Percentiles rank a stretch among this genome's conserved stretches.
These are phyloP conservation scores for Lachnellula willkommii DNA, from an alignment of 2,329 filamentous ascomycete species.

Conservation along the genomic window DNA sequence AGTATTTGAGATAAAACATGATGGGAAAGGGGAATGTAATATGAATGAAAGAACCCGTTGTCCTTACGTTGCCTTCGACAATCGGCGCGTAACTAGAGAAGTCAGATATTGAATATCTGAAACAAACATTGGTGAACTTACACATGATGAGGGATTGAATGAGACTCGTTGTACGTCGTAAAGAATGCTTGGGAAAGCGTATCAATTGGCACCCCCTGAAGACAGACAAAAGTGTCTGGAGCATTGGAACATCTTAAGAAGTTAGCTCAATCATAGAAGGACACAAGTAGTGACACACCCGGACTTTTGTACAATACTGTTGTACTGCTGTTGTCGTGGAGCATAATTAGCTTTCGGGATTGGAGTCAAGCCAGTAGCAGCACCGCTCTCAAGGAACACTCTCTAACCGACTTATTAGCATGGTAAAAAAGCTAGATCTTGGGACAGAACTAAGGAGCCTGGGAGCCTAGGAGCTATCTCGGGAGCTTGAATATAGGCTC, in stretches of 20 bases:
- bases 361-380: constrained; percentile 7
- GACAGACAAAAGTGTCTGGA: constrained; percentile 5
- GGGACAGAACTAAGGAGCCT: too few relatives aligned
- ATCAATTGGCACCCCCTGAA: constrained; percentile 10
- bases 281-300: constrained; percentile 3
- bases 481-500: too few relatives aligned
- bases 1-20: too few relatives aligned
- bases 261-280: background rate
- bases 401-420: background rate
- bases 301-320: constrained; percentile 1
- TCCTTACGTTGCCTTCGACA: too few relatives aligned
- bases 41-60: too few relatives aligned
- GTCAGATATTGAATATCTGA: background rate
- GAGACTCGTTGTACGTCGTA: background rate
- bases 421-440: too few relatives aligned
- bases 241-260: constrained; percentile 1
- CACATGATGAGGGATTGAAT: constrained; percentile 4
- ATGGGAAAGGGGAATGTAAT: too few relatives aligned
- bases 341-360: constrained; percentile 9
- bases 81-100: background rate
- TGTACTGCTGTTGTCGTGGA: constrained; percentile 5
- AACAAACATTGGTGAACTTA: background rate
- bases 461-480: too few relatives aligned
- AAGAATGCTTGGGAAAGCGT: constrained; percentile 4
- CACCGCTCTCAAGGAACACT: constrained; percentile 12